A percentile compares a stretch with the other conserved stretches of the same genome.
Evolutionary conservation across 148 eudicot genomes (phyloP).

Genomic region (Spergularia marina): DNA sequence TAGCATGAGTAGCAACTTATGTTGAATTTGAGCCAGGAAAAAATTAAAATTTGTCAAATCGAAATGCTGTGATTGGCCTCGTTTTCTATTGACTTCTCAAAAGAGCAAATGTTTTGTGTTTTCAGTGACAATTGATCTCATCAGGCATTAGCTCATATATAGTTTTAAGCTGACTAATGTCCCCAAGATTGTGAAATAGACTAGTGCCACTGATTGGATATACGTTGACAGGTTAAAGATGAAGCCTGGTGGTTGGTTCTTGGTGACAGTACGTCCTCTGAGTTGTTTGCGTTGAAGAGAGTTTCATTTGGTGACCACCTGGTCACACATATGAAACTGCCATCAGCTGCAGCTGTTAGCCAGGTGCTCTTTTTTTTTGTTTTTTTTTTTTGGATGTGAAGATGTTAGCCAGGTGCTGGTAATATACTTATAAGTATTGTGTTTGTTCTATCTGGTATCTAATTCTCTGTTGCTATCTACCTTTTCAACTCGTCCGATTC

Average conservation of each 20-base stretch:
- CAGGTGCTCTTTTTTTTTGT: conserved; percentile 39
- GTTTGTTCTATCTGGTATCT: not conserved
- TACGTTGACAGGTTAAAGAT: conserved; percentile 65
- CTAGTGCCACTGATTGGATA: not conserved
- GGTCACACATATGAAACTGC: conserved; percentile 68
- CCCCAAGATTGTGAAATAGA: not conserved
- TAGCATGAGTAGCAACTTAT: too few relatives aligned
- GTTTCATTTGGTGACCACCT: conserved; percentile 62
- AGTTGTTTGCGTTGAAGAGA: conserved; percentile 74
- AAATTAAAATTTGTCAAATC: not conserved
- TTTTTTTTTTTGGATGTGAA: conserved; percentile 7
- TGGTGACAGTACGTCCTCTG: conserved; percentile 63
- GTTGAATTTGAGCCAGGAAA: not conserved
- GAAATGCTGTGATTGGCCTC: not conserved
- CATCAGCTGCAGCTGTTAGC: conserved; percentile 45
- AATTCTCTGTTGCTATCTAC: not conserved
- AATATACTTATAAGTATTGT: not conserved
- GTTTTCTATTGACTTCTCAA: not conserved
- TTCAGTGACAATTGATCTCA: not conserved
- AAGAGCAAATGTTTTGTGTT: not conserved
- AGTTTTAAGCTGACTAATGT: not conserved
- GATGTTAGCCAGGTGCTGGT: conserved; percentile 46
- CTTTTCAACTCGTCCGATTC: too few relatives aligned
- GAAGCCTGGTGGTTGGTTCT: conserved; percentile 98
- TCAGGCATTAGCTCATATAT: not conserved